Evolutionary conservation across 164 flowering plant genomes (phyloP), one percentile per base, ranked within the genome.

Genomic region (Annona cherimola): DNA sequence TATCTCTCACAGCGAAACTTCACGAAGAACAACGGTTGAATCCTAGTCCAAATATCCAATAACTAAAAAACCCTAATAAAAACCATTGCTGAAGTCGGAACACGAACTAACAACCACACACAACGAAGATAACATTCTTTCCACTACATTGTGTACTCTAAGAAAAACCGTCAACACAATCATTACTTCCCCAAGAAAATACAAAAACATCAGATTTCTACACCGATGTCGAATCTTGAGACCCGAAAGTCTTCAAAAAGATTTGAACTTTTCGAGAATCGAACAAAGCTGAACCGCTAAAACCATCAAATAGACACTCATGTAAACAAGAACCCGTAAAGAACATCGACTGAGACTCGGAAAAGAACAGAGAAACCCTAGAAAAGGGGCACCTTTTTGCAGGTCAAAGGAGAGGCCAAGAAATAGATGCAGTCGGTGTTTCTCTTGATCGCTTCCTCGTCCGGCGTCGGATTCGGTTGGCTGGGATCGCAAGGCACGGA

Each of bases 351-450:
- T 50, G 14, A 50, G 1, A 16, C 9, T 50, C 14, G 57, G n/a
- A 54, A 39, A 40, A 5, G 40, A 54, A n/a, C 9, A 66, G 14
- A 55, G 42, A 54, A 35, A n/a, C 5, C 35, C 57, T 50, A 50
- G 57, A 50, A 19, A 45, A 71, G 12, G 1, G 9, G 67, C 42
- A 92, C 97, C 92, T 92, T 92, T 76, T 85, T 89, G 82, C 98
- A 92, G 46, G 97, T 92, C 71, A 93, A 79, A 69, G 98, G 98
- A 9, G 98, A 93, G 35, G 98, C 98, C 2, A 93, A 91, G 71
- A 93, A 93, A 80, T 93, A 93, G 64, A 93, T 93, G 77, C 98
- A 91, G 79, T 91, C 98, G 4, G 96, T 93, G 79, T 86, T 91
- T 72, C 84, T 74, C 79, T 88, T 91, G 54, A 79, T 43, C 39